phyloP scores from a whole-genome alignment of 805 yeast genomes.

The Kodamaea kakaduensis region DNA sequence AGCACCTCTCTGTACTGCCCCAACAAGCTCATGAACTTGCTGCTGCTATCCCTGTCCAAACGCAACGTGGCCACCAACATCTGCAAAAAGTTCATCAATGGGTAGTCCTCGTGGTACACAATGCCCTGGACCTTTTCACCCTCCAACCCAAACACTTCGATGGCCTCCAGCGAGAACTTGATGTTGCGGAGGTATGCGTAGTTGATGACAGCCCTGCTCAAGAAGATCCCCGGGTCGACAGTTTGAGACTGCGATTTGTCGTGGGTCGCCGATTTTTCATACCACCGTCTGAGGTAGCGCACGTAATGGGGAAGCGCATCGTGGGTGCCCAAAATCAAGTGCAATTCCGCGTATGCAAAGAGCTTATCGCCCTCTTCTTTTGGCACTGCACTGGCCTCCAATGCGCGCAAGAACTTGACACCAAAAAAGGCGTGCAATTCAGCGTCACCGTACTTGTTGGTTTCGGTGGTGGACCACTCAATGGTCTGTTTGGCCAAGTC shows the following conservation, averaged over 20 bases:
- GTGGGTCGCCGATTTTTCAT: constrained; percentile 15
- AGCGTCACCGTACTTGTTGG: constrained; percentile 63
- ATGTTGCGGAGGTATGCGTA: constrained; percentile 67
- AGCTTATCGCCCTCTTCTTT: constrained; percentile 34
- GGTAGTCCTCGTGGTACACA: constrained; percentile 34
- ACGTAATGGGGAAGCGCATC: constrained; percentile 42
- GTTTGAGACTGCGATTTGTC: no score
- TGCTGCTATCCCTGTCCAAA: constrained; percentile 41
- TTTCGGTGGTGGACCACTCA: constrained; percentile 57
- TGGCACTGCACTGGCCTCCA: constrained; percentile 14
- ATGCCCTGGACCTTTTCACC: constrained; percentile 22
- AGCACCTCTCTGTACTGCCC: constrained; percentile 44
- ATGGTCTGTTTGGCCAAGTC: constrained; percentile 64
- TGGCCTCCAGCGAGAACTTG: constrained; percentile 47
- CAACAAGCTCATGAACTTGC: constrained; percentile 50
- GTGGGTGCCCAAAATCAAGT: constrained; percentile 62
- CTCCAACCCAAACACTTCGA: constrained; percentile 11
- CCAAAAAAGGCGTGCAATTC: constrained; percentile 75
- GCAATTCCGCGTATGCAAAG: constrained; percentile 67
- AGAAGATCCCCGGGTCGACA: constrained; percentile 35
- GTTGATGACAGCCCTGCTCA: constrained; percentile 65
- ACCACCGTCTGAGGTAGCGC: constrained; percentile 46
- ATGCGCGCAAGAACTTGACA: constrained; percentile 47
- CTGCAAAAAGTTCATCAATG: constrained; percentile 65
- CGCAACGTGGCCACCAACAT: constrained; percentile 54